phyloP scores from a whole-genome alignment of 2,329 filamentous ascomycete genomes.

The Macrophomina tecta region DNA sequence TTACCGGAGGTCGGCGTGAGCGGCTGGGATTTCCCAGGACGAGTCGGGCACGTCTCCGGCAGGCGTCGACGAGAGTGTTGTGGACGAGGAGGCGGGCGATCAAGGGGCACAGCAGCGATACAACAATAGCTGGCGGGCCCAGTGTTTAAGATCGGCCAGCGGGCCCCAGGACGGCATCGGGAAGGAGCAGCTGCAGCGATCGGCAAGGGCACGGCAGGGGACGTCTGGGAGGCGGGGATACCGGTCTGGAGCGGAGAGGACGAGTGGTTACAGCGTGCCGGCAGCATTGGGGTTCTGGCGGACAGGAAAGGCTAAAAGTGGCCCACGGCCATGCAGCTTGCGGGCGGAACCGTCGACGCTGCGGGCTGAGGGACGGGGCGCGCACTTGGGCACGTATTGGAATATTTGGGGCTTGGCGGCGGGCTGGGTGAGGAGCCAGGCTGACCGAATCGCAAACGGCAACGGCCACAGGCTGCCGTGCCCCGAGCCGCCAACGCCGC shows the following conservation, averaged over 20 bases:
- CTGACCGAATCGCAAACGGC: neutral
- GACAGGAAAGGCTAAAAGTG: constrained; percentile 9
- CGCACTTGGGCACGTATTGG: constrained; percentile 5
- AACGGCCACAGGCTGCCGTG: too few species aligned
- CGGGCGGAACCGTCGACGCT: constrained; percentile 4
- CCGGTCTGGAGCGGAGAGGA: neutral
- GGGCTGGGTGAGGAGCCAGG: neutral
- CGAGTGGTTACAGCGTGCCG: neutral
- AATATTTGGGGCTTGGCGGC: constrained; percentile 15
- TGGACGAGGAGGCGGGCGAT: neutral
- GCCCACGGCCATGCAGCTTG: neutral
- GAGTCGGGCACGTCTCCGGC: neutral
- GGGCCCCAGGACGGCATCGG: neutral
- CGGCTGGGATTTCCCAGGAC: neutral
- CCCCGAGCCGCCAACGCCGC: neutral
- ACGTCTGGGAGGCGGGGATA: neutral
- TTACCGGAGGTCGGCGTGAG: neutral
- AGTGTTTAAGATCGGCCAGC: constrained; percentile 2
- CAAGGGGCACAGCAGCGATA: neutral
- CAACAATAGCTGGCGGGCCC: neutral
- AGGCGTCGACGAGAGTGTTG: neutral
- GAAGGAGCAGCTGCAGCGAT: neutral
- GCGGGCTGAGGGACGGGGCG: neutral
- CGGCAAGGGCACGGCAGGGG: neutral
- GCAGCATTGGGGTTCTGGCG: neutral